Evolutionary conservation across 495 filamentous ascomycete species (phyloP), one percentile per base, ranked within the genome.

Genomic region (Letharia columbiana): DNA sequence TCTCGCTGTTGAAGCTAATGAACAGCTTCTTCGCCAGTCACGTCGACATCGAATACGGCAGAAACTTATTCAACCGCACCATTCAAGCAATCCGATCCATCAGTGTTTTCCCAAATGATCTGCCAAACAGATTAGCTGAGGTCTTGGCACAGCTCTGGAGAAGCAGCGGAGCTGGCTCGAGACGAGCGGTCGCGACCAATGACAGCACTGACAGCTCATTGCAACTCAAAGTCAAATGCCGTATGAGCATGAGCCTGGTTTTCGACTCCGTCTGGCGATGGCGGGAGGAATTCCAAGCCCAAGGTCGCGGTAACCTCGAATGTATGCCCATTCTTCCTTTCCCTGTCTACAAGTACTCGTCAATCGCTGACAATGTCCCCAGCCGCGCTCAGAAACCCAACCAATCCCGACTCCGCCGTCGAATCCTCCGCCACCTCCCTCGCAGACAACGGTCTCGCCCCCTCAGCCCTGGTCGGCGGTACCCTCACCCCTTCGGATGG

Each of bases 191-290:
- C 86, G 88, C 60, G 71, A 93, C 60, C 84, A 91, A 45, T 13
- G 61, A 18, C 52, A 50, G 47, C 35, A 58, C 41, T 49, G 91
- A 96, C 72, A 88, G 89, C 62, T 80, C 78, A 45, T 73, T 97
- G 60, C 86, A 92, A 75, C 79, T 97, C 20, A 92, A 91, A 75
- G 90, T 96, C 8, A 84, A 90, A 64, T 94, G 90, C 71, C 84
- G 92, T 13, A 92, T 93, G 84, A 95, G 91, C 75, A 92, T 97
- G 89, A 93, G 89, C 69, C 80, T 96, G 10, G 89, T 97, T 4
- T 96, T 88, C 73, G 92, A 97, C 76, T 91, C 88, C 6, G 91
- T 95, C 35, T 96, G 91, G 91, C 86, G 91, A 63, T 97, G 92
- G 92, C 82, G 92, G 65, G 91, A 95, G 72, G 89, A 92, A 74